Base-by-base conservation (phyloP, 768 basidiomycete genomes). In the Lentinula sp. region DNA sequence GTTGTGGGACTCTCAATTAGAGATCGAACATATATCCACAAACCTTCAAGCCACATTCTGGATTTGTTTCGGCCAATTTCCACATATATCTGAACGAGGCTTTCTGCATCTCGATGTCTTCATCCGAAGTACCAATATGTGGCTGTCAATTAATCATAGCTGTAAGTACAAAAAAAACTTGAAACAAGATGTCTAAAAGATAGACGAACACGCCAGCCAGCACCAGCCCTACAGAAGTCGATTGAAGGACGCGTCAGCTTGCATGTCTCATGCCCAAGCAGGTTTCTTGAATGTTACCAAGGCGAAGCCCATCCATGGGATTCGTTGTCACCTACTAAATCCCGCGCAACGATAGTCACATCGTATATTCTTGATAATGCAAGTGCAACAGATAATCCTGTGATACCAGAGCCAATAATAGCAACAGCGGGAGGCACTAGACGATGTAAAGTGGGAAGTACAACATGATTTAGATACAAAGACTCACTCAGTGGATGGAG, bases 301-400 rank as follows among this genome's bases (percentile, higher is more conserved):
- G 59, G 59, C 21, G 59, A 60, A 51, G 59, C 59, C 59, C 59
- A 60, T 15, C 50, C 50, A 39, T 42, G 45, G 18, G 59, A 60
- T 31, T 59, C 35, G n/a, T 60, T 60, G 40, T 60, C 59, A n/a
- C 59, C 59, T 40, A 60, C 59, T 5, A 51, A 21, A 43, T 60
- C 59, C 39, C 59, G 31, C 1, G 59, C 59, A 52, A 60, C 18
- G 35, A 60, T 37, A 39, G 59, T 60, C 32, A 60, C 59, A 23
- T 51, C 31, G 59, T 60, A 60, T 39, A 34, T 40, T 40, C 50
- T 60, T 43, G 59, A 60, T 28, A 60, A 34, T 21, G 59, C 59
- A 40, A 60, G 59, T 18, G 59, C 59, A 23, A 60, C 37, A 10
- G 59, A 60, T 3, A 60, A 49, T 6, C 59, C 59, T 23, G 59